Evolutionary conservation across 2,329 filamentous ascomycete genomes (phyloP), one percentile per base, ranked within the genome.

Genomic region (Fusarium chaquense): DNA sequence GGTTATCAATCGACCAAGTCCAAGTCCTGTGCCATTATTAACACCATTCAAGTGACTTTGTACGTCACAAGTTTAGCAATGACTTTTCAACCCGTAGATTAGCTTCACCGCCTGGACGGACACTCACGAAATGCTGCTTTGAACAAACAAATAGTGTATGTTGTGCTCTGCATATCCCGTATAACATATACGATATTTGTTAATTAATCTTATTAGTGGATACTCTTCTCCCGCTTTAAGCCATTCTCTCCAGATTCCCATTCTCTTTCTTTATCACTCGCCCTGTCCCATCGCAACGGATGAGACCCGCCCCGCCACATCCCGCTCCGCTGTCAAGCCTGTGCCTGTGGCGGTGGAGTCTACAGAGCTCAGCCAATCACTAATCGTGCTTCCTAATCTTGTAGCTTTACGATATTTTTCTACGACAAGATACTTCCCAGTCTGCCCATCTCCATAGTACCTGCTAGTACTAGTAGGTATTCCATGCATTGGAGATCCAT

Each of bases 271-370:
- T 43, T 44, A 18, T n/a, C 13, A 26, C 22, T 43, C 32, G 47
- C 52, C 49, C 64, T 60, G 45, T 55, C 54, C 67, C 63, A 43
- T 61, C 52, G 26, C 60, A 55, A 47, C 28, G 68, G 68, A 50
- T 50, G 10, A 60, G 60, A 52, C 65, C 69, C 56, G 58, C 70
- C 62, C 72, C 72, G 70, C 72, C 72, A 74, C 70, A 75, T 65
- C 70, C 67, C 59, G 58, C 64, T 60, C 59, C 63, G 50, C 54
- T 63, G 55, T 69, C 50, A 63, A 57, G 28, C 56, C 57, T 51
- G 56, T 52, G 43, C 58, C 64, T 74, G 67, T 73, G 70, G 67
- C 70, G 43, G 41, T 62, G 59, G 58, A 67, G 41, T 24, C 15
- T 18, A 4, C 1, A 1, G 9, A 15, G 16, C 11, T 47, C 8